phyloP scores from a whole-genome alignment of 164 flowering plant species.

The Macadamia tetraphylla region DNA sequence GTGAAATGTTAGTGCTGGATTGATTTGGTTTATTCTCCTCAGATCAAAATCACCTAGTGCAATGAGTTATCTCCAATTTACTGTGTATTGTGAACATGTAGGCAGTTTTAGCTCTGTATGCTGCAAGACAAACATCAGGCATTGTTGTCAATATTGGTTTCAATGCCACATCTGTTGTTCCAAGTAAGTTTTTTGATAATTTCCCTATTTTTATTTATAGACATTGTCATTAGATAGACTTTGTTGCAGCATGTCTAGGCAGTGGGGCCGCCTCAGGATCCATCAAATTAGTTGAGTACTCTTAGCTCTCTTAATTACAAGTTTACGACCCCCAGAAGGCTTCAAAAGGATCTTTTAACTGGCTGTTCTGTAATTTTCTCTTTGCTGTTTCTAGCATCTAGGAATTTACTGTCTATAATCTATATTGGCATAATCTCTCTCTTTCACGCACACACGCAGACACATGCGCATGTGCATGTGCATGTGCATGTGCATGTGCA shows the following conservation, averaged over 20 bases:
- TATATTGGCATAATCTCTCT: too few relatives aligned
- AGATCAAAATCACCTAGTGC: too few relatives aligned
- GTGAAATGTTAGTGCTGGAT: background rate
- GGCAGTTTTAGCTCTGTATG: constrained; percentile 85
- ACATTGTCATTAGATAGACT: background rate
- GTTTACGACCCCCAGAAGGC: background rate
- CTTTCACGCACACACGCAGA: too few relatives aligned
- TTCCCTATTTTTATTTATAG: background rate
- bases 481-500: too few relatives aligned
- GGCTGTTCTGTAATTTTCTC: background rate
- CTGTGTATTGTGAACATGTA: constrained; percentile 18
- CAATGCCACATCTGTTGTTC: constrained; percentile 81
- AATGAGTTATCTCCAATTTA: constrained; percentile 4
- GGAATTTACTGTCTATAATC: too few relatives aligned
- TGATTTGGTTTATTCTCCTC: background rate
- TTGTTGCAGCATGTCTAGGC: background rate
- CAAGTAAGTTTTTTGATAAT: constrained; percentile 52
- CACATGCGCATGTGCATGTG: too few relatives aligned
- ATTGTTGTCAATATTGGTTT: constrained; percentile 92
- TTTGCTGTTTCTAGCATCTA: too few relatives aligned
- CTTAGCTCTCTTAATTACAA: too few relatives aligned
- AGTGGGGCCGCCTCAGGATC: background rate
- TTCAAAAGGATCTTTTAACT: background rate
- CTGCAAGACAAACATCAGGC: constrained; percentile 80
- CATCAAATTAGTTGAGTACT: background rate